Conservation (phyloP, 2,329 filamentous ascomycete genomes). For the Fusarium albosuccineum region DNA sequence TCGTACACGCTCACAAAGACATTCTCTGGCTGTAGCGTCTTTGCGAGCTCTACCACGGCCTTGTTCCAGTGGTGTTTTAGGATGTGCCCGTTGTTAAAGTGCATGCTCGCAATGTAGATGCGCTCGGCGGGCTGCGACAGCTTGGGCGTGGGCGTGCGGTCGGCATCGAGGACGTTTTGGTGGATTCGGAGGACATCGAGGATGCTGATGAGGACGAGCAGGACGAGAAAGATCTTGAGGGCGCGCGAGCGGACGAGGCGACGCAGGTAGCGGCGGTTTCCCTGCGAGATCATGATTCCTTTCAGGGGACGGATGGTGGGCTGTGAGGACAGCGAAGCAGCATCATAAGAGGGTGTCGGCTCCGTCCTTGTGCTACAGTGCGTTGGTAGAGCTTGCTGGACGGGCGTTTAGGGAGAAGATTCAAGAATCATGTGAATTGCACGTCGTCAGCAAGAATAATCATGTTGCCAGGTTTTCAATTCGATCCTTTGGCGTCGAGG, state of each 20-base stretch:
- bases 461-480: conserved; percentile 9
- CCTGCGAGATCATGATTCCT: conserved; percentile 49
- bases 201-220: conserved; percentile 54
- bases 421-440: conserved; percentile 4
- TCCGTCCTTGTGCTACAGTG: background rate
- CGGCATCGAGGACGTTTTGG: conserved; percentile 48
- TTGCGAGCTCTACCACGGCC: conserved; percentile 69
- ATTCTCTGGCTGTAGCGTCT: conserved; percentile 71
- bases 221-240: conserved; percentile 50
- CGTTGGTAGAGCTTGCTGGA: background rate
- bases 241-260: conserved; percentile 54
- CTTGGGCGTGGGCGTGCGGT: conserved; percentile 40
- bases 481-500: background rate
- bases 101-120: conserved; percentile 77
- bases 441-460: background rate
- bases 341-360: conserved; percentile 35
- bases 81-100: conserved; percentile 75
- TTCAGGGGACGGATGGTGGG: conserved; percentile 18
- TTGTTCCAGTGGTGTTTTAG: conserved; percentile 73
- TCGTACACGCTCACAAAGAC: conserved; percentile 77
- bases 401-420: background rate
- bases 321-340: conserved; percentile 36
- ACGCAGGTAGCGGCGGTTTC: conserved; percentile 52
- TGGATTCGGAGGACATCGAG: conserved; percentile 57
- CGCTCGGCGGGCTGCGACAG: conserved; percentile 51